phyloP scores from a whole-genome alignment of 768 basidiomycete species.

The Strobilomyces confusus region DNA sequence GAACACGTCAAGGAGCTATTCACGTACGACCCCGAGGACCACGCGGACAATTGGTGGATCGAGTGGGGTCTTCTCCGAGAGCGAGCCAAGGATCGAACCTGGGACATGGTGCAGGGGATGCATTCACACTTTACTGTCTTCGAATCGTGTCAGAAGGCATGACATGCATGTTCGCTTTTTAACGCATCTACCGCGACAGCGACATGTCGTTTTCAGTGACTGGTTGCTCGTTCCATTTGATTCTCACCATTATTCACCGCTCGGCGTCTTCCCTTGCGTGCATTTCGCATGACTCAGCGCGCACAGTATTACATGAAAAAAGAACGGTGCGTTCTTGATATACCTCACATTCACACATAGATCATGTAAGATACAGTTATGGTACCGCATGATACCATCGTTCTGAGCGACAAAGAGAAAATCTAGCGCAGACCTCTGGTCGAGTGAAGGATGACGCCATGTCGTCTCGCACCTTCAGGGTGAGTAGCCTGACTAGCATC shows the following conservation, averaged over 20 bases:
- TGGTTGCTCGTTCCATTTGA: not conserved
- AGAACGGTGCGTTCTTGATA: not conserved
- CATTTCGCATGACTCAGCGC: not conserved
- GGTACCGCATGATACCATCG: no score
- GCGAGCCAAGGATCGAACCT: constrained; percentile 27
- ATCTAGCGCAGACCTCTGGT: no score
- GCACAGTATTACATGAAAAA: not conserved
- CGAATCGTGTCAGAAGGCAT: not conserved
- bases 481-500: no score
- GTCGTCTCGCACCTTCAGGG: no score
- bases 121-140: not conserved
- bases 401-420: no score
- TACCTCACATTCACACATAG: not conserved
- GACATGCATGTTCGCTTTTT: not conserved
- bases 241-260: not conserved
- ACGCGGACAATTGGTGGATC: constrained; percentile 64
- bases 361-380: constrained; percentile 1
- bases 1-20: constrained; percentile 49
- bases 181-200: not conserved
- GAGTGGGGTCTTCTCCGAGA: constrained; percentile 50
- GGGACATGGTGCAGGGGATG: constrained; percentile 18
- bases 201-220: not conserved
- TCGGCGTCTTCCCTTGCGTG: not conserved
- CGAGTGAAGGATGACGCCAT: no score
- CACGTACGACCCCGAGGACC: constrained; percentile 49